Percentiles rank a stretch among this genome's conserved stretches.
These are phyloP conservation scores for Wallacemonas collosoma DNA, from an alignment of 208 protist species.

Conservation along the genomic window DNA sequence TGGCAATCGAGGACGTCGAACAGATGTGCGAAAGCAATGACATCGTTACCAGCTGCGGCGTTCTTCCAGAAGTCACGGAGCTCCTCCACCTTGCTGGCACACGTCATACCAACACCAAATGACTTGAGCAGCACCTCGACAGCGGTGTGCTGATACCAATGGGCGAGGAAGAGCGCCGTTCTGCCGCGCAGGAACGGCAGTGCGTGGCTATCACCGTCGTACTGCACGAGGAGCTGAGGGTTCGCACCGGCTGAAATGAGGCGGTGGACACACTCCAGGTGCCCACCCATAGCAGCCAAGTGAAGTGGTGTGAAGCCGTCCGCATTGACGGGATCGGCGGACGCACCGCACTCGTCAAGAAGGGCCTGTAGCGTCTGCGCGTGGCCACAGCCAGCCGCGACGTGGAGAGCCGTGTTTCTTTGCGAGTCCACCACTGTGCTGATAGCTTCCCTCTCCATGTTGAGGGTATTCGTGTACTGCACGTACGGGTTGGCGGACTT, in stretches of 20 bases:
- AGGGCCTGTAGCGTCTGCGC: conserved; percentile 28
- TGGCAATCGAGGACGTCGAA: conserved; percentile 51
- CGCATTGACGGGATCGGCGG: conserved; percentile 37
- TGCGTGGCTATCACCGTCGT: neutral
- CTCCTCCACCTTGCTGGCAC: neutral
- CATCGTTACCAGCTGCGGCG: conserved; percentile 18
- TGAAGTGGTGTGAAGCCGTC: conserved; percentile 51
- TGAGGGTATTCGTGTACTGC: conserved; percentile 23
- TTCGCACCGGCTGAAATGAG: conserved; percentile 37
- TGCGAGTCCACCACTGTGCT: conserved; percentile 19
- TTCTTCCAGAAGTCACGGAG: neutral
- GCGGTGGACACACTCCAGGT: conserved; percentile 33
- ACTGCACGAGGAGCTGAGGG: conserved; percentile 14
- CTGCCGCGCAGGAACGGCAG: conserved; percentile 20
- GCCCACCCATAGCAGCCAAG: conserved; percentile 41
- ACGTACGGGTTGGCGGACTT: conserved; percentile 43
- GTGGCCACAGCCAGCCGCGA: conserved; percentile 44
- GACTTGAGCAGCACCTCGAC: conserved; percentile 15
- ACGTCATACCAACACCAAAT: neutral
- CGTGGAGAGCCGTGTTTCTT: conserved; percentile 51
- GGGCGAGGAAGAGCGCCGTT: conserved; percentile 52
- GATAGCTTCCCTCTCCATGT: conserved; percentile 27
- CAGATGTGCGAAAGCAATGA: conserved; percentile 27
- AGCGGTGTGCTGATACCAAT: conserved; percentile 34
- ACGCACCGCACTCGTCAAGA: conserved; percentile 38